Conservation (phyloP, 805 yeast genomes). For the Metschnikowia proteae region DNA sequence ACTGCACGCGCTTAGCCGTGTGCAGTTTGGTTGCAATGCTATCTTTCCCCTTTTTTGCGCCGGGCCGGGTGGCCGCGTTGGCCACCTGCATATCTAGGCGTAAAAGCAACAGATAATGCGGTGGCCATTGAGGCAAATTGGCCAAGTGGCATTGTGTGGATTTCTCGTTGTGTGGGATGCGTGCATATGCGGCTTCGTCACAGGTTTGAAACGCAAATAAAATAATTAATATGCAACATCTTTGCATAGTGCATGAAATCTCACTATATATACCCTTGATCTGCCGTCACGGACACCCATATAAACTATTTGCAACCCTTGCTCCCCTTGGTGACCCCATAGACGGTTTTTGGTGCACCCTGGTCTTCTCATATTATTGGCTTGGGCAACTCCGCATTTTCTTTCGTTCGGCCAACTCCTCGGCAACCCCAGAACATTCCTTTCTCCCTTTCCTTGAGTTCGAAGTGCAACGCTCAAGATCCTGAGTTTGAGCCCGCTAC, state of each 20-base stretch:
- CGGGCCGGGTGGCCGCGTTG: too few species aligned
- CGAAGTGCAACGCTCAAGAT: too few species aligned
- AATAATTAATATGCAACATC: constrained; percentile 1
- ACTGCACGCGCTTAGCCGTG: not conserved
- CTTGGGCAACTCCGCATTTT: not conserved
- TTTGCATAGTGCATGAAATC: not conserved
- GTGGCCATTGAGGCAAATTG: too few species aligned
- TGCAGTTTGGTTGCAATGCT: constrained; percentile 1
- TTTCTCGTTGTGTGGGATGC: not conserved
- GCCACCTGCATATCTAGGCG: too few species aligned
- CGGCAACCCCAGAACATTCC: not conserved
- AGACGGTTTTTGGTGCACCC: not conserved
- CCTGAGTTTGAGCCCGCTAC: too few species aligned
- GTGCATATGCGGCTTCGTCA: constrained; percentile 5
- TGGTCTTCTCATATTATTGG: not conserved
- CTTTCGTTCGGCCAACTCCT: not conserved
- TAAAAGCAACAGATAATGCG: not conserved
- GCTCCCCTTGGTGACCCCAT: not conserved
- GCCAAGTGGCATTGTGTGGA: not conserved
- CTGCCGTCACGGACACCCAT: not conserved
- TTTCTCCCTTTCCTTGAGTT: not conserved
- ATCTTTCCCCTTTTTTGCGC: not conserved
- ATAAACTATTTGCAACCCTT: not conserved
- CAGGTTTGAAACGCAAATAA: constrained; percentile 5
- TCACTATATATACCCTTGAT: not conserved